A percentile compares a stretch with the other conserved stretches of the same genome.
Evolutionary conservation across 2,329 filamentous ascomycete species (phyloP).

Genomic region (Fusarium sp.): DNA sequence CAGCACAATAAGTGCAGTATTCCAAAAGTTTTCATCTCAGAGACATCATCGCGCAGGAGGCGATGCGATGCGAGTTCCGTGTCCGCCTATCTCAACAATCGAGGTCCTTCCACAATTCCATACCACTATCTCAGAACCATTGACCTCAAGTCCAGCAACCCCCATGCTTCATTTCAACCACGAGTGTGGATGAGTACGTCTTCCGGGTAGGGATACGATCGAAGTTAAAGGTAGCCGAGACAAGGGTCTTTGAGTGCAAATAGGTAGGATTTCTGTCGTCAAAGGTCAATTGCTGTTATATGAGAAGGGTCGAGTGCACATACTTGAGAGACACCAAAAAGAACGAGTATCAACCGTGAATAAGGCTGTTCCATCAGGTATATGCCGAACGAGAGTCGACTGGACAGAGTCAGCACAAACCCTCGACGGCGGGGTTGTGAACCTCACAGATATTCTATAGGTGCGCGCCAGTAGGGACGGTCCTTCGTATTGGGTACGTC

Average conservation of each 20-base stretch:
- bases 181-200: neutral
- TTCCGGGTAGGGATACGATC: neutral
- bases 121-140: neutral
- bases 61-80: conserved; percentile 5
- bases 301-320: neutral
- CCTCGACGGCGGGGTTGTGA: neutral
- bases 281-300: neutral
- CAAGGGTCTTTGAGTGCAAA: neutral
- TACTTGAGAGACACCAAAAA: conserved; percentile 12
- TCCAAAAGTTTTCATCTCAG: conserved; percentile 3
- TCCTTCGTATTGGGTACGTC: conserved; percentile 16
- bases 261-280: neutral
- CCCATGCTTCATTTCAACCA: neutral
- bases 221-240: neutral
- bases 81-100: conserved; percentile 10
- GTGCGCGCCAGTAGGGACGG: neutral
- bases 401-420: neutral
- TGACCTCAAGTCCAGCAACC: neutral
- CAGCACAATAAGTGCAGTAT: neutral
- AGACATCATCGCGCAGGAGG: neutral
- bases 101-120: neutral
- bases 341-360: neutral
- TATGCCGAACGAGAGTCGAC: conserved; percentile 8
- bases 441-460: conserved; percentile 15
- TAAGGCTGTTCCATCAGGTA: neutral